Evolutionary conservation across 177 flowering plant species (phyloP), one percentile per base, ranked within the genome.

Genomic region (Vitis hybrid): DNA sequence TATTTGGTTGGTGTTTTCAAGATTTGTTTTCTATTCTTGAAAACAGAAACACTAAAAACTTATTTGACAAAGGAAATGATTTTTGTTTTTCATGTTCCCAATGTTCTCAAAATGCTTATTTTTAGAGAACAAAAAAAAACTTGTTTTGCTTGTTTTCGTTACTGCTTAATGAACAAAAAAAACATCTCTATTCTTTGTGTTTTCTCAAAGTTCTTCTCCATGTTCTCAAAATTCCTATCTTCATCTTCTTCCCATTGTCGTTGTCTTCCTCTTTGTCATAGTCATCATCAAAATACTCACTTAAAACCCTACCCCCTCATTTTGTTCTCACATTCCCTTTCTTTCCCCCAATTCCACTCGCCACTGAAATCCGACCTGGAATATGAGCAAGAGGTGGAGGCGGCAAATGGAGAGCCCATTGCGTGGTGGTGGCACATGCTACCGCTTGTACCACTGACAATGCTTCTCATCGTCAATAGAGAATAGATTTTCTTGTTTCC

Each of bases 401-500:
- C 62, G 17, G 13, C n/a, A 49, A 46, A 17, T 74, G 68, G n/a
- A 64, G 74, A 70, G 14, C 76, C 66, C 57, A 63, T 63, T 10
- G 73, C 67, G 7, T 35, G 41, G 41, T 35, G 7, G 41, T 35
- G 41, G 7, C 41, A 5, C 41, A 5, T 0, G 73, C 71, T n/a
- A 64, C 64, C 14, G 77, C 64, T 32, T 0, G 82, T 58, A 3
- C 88, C 90, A 1, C 88, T 89, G 4, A 95, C 75, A 21, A 95
- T 91, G 68, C 91, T 88, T 52, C 95, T 64, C 0, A 87, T 79
- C 0, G 99, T 98, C 2, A 95, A 71, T 11, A 95, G 76, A 55
- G 91, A 95, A 65, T 95, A 95, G 69, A 95, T 93, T 75, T 95
- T 96, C 79, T 93, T 95, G 72, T 95, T 97, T 4, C 97, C 98